Evolutionary conservation across 192 early-diverging fungal species (phyloP), one percentile per base, ranked within the genome.

Genomic region (Globomyces pollinis-pini): DNA sequence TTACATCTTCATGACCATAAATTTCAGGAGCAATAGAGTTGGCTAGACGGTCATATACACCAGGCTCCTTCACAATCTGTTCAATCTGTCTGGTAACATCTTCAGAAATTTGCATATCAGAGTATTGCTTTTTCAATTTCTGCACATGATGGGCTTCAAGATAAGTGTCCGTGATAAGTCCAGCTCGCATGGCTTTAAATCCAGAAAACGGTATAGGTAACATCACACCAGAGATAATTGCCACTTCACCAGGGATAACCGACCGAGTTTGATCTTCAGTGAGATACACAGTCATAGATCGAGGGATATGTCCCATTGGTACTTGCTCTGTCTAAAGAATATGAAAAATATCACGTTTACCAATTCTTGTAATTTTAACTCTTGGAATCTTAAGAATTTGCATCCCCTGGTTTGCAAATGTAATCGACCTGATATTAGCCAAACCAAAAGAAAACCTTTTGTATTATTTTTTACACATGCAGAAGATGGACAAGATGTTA

Each of bases 221-320:
- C 58, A 93, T 93, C 53, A 94, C 79, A 57, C 95, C 95, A 0
- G 85, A 75, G 26, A 95, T 82, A 33, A 81, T 71, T 21, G 89
- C 88, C 0, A 84, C 77, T 68, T 98, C 93, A 60, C 95, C 95
- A 2, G 95, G 93, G 59, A 79, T 91, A 59, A 91, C 77, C 41
- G 65, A 60, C 44, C 95, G 85, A 55, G 86, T 88, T 34, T 87
- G 67, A 38, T 81, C 77, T 52, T 90, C 90, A 72, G 81, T 84
- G 33, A 94, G 69, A 67, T 96, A 87, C 24, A 98, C 76, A n/a
- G 87, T 91, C 84, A 98, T 94, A 28, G 88, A 83, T 38, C 95
- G 85, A 57, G 95, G 95, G 68, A 98, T 98, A 69, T 95, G 92
- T 57, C 95, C 95, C 70, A 95, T 93, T 47, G 95, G 95, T 16